Evolutionary conservation across 1,139 yeast genomes (phyloP).

Genomic region (Hansenula sp.): DNA sequence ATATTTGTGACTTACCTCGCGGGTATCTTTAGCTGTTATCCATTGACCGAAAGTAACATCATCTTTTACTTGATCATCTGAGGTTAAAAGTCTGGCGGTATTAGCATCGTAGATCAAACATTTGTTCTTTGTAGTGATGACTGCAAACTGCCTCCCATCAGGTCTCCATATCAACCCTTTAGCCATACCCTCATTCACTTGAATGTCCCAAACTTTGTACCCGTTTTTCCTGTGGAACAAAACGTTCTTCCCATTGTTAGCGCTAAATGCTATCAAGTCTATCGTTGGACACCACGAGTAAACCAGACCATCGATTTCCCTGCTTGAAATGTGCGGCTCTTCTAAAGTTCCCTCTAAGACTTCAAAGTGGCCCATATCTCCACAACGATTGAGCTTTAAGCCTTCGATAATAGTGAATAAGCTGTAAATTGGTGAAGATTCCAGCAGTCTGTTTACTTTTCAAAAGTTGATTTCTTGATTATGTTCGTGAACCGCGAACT

Average conservation of each 20-base stretch:
- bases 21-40: constrained; percentile 15
- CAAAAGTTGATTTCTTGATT: not conserved
- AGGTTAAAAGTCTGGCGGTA: constrained; percentile 38
- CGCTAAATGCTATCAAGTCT: constrained; percentile 47
- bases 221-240: constrained; percentile 55
- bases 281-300: constrained; percentile 50
- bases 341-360: too few relatives aligned
- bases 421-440: too few relatives aligned
- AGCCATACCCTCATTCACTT: constrained; percentile 32
- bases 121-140: constrained; percentile 41
- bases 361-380: too few relatives aligned
- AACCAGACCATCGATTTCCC: constrained; percentile 10
- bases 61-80: constrained; percentile 4
- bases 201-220: constrained; percentile 42
- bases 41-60: constrained; percentile 7
- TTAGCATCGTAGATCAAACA: constrained; percentile 48
- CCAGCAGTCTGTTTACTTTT: not conserved
- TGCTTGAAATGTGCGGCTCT: too few relatives aligned
- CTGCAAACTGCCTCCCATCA: constrained; percentile 39
- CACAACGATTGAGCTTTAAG: too few relatives aligned
- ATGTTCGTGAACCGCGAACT: too few relatives aligned
- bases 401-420: too few relatives aligned
- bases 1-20: constrained; percentile 1
- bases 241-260: constrained; percentile 34
- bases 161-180: constrained; percentile 33